These are phyloP conservation scores for Apiotrichum akiyoshidainum DNA, from an alignment of 1,284 basidiomycete genomes.

Conservation along the genomic window DNA sequence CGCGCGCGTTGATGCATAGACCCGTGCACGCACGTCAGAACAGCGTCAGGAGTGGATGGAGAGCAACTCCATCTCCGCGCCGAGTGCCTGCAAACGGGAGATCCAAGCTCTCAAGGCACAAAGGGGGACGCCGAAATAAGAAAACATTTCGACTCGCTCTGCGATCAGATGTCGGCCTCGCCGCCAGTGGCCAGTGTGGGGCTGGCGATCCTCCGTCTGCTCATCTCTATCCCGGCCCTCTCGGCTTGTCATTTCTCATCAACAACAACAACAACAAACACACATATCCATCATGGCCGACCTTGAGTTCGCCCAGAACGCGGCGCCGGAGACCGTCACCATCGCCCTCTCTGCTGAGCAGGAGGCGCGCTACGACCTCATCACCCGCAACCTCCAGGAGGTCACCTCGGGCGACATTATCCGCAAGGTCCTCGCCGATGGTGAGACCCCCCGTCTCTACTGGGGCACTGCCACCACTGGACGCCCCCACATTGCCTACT, in stretches of 20 bases:
- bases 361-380: conserved; percentile 73
- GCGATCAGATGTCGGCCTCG: no score
- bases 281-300: conserved; percentile 15
- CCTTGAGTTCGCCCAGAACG: conserved; percentile 26
- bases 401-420: conserved; percentile 82
- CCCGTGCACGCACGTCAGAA: no score
- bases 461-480: conserved; percentile 95
- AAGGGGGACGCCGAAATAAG: no score
- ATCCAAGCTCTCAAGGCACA: no score
- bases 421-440: conserved; percentile 76
- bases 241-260: no score
- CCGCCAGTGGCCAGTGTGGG: no score
- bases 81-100: no score
- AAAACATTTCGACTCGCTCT: no score
- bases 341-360: conserved; percentile 39
- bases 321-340: conserved; percentile 13
- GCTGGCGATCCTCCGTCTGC: neutral
- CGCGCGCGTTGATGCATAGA: no score
- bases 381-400: conserved; percentile 83
- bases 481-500: conserved; percentile 94
- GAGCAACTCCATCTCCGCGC: no score
- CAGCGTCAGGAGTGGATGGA: no score
- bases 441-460: conserved; percentile 73
- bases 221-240: neutral
- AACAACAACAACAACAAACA: neutral